Conservation (phyloP, 768 basidiomycete species). For the Tricholoma sp. region DNA sequence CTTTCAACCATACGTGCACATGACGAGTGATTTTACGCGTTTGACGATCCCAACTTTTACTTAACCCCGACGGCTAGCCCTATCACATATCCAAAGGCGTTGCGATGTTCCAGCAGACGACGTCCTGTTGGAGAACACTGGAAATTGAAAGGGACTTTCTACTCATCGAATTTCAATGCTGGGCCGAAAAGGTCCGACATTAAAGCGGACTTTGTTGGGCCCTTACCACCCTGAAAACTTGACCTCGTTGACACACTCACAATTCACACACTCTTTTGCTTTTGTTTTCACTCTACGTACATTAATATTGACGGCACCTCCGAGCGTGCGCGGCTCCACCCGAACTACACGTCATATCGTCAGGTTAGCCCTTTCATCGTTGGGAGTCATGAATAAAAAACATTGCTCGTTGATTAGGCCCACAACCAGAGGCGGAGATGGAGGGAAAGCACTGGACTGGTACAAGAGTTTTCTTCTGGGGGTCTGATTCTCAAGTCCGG, state of each 20-base stretch:
- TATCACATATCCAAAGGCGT: background rate
- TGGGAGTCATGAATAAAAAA: background rate
- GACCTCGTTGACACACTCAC: background rate
- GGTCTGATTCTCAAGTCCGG: slow-evolving; percentile 14
- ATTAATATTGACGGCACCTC: background rate
- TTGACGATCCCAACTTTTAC: background rate
- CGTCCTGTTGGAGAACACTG: background rate
- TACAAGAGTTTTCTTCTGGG: slow-evolving; percentile 21
- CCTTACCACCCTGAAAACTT: background rate
- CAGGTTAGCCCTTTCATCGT: background rate
- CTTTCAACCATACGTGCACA: background rate
- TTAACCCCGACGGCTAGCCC: background rate
- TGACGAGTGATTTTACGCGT: slow-evolving; percentile 2
- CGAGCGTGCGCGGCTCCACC: background rate
- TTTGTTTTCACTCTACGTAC: background rate
- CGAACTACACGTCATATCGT: background rate
- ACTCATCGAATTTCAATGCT: background rate
- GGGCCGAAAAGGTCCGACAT: background rate
- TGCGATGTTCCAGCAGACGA: background rate
- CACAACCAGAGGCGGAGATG: slow-evolving; percentile 2
- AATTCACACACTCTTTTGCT: background rate
- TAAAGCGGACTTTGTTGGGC: slow-evolving; percentile 1
- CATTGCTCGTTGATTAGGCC: background rate
- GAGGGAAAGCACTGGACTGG: slow-evolving; percentile 15
- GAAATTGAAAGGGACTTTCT: background rate